phyloP scores from a whole-genome alignment of 768 basidiomycete genomes.

The Hygrophoropsis aurantiaca region DNA sequence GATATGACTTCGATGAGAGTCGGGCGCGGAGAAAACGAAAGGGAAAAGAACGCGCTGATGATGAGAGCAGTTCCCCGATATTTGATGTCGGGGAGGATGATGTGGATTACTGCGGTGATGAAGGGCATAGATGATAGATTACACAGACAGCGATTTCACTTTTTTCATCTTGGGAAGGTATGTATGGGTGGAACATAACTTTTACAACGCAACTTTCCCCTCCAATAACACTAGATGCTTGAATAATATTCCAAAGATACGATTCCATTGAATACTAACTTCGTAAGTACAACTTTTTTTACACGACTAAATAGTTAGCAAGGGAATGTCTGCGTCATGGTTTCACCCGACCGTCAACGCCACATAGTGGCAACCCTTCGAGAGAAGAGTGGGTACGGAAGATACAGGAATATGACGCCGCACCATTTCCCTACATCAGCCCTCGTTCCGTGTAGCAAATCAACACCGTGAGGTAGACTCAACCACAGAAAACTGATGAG shows the following conservation, averaged over 20 bases:
- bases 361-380: conserved; percentile 65
- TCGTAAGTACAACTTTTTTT: background rate
- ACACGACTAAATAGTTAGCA: too few relatives aligned
- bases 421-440: conserved; percentile 44
- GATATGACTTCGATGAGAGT: conserved; percentile 47
- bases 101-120: conserved; percentile 33
- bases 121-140: background rate
- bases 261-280: background rate
- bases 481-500: conserved; percentile 32
- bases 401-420: conserved; percentile 84
- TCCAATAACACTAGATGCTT: too few relatives aligned
- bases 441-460: conserved; percentile 42
- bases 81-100: conserved; percentile 59
- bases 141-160: too few relatives aligned
- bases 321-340: conserved; percentile 72
- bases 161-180: too few relatives aligned
- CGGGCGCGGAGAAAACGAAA: conserved; percentile 35
- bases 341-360: conserved; percentile 81
- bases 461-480: conserved; percentile 57
- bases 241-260: too few relatives aligned
- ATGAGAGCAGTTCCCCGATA: conserved; percentile 38
- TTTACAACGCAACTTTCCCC: too few relatives aligned
- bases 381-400: conserved; percentile 54
- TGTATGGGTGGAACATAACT: too few relatives aligned
- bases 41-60: conserved; percentile 47